phyloP scores from a whole-genome alignment of 331 rosid species.

The Quercus lobata region DNA sequence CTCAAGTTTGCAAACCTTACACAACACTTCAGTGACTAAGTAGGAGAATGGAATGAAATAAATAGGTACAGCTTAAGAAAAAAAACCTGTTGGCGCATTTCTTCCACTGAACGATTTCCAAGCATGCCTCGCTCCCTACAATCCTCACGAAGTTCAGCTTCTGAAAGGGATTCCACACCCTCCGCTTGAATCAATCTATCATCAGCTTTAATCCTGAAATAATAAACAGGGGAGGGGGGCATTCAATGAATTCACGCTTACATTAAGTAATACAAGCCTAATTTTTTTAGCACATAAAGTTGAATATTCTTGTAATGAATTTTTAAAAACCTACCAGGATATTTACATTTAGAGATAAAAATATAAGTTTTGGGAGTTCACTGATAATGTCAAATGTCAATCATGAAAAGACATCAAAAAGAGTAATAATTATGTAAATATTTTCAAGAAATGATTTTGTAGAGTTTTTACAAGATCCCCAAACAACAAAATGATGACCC shows the following conservation, averaged over 20 bases:
- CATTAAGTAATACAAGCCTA: background rate
- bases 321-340: background rate
- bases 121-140: constrained; percentile 99
- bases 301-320: background rate
- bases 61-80: constrained; percentile 5
- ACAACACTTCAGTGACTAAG: constrained; percentile 12
- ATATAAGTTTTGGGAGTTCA: background rate
- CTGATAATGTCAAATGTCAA: background rate
- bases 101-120: constrained; percentile 87
- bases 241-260: background rate
- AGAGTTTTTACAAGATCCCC: background rate
- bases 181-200: constrained; percentile 89
- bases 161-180: constrained; percentile 94
- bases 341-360: background rate
- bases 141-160: constrained; percentile 88
- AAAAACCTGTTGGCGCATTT: constrained; percentile 95
- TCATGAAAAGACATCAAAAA: background rate
- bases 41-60: background rate
- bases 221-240: background rate
- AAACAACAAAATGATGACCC: background rate
- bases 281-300: background rate
- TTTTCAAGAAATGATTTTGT: background rate
- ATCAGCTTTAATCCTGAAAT: constrained; percentile 79
- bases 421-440: background rate
- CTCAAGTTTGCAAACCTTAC: background rate